Percentiles rank a stretch among this genome's conserved stretches.
These are phyloP conservation scores for Pythium angustatum DNA, from an alignment of 352 stramenopile species.

Conservation along the genomic window DNA sequence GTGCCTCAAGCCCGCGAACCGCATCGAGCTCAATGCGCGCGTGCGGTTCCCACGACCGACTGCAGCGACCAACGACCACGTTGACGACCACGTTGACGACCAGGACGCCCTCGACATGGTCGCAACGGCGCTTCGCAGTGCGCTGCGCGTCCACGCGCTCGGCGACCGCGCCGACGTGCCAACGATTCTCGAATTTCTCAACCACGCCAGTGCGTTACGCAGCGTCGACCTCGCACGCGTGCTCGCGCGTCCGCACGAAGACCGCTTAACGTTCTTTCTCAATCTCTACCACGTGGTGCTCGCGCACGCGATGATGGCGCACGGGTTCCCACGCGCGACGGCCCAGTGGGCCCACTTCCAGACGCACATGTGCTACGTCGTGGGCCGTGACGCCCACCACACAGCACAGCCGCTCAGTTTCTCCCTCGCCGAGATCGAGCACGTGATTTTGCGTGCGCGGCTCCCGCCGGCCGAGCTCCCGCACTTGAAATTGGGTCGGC, in stretches of 20 bases:
- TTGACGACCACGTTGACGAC: too few species aligned
- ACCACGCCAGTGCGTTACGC: slow-evolving; percentile 61
- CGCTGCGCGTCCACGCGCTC: slow-evolving; percentile 36
- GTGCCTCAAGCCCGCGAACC: slow-evolving; percentile 47
- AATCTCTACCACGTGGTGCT: slow-evolving; percentile 82
- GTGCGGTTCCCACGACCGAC: slow-evolving; percentile 44
- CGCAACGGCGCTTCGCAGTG: slow-evolving; percentile 26
- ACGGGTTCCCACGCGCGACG: slow-evolving; percentile 60
- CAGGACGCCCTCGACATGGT: slow-evolving; percentile 37
- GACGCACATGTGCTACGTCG: slow-evolving; percentile 59
- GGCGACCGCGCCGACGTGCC: slow-evolving; percentile 43
- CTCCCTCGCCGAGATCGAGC: slow-evolving; percentile 80
- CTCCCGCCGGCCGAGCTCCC: slow-evolving; percentile 48
- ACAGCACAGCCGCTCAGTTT: slow-evolving; percentile 32
- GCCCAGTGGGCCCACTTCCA: slow-evolving; percentile 62
- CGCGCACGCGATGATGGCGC: slow-evolving; percentile 72
- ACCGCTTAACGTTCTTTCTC: slow-evolving; percentile 73
- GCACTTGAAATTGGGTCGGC: slow-evolving; percentile 32
- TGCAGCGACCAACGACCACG: not conserved
- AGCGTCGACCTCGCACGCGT: slow-evolving; percentile 51
- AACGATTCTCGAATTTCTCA: slow-evolving; percentile 65
- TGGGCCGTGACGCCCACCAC: slow-evolving; percentile 34
- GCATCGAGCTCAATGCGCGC: slow-evolving; percentile 64
- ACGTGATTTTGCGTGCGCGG: slow-evolving; percentile 62
- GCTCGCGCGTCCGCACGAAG: slow-evolving; percentile 52